phyloP scores from a whole-genome alignment of 2,329 filamentous ascomycete genomes.

The Aspergillus awamori region DNA sequence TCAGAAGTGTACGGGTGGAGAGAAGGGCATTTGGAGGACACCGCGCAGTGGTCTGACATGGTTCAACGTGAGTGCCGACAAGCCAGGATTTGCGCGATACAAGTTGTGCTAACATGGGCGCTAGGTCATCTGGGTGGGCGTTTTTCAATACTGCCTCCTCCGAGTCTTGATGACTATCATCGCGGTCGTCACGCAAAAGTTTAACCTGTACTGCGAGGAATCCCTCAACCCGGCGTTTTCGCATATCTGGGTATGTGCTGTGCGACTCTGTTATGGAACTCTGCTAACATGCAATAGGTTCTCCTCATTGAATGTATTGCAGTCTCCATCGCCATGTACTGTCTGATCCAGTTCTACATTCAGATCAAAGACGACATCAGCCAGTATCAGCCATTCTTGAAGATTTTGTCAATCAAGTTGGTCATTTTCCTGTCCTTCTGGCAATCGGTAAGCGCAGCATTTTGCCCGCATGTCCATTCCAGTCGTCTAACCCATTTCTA shows the following conservation, averaged over 20 bases:
- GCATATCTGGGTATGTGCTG: constrained; percentile 74
- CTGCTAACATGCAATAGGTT: constrained; percentile 49
- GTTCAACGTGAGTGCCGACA: constrained; percentile 67
- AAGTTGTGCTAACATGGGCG: background rate
- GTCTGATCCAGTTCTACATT: constrained; percentile 82
- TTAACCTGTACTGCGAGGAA: constrained; percentile 73
- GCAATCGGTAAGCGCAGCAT: constrained; percentile 59
- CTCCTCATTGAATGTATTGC: constrained; percentile 70
- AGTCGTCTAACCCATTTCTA: constrained; percentile 18
- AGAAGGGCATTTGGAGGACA: constrained; percentile 70
- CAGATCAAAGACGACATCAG: constrained; percentile 71
- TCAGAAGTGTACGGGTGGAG: constrained; percentile 69
- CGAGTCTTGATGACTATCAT: constrained; percentile 78
- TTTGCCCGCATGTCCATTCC: background rate
- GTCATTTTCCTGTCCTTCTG: constrained; percentile 92
- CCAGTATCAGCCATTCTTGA: constrained; percentile 73
- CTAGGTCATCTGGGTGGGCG: constrained; percentile 67
- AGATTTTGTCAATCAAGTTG: constrained; percentile 83
- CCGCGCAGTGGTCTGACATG: constrained; percentile 81
- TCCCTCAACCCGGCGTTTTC: constrained; percentile 76
- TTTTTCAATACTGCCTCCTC: constrained; percentile 86
- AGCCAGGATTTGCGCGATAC: background rate
- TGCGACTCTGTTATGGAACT: background rate
- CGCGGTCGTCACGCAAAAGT: constrained; percentile 71
- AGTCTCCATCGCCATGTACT: constrained; percentile 85